Conservation (phyloP, 2,329 filamentous ascomycete species). For the Diplodia intermedia region DNA sequence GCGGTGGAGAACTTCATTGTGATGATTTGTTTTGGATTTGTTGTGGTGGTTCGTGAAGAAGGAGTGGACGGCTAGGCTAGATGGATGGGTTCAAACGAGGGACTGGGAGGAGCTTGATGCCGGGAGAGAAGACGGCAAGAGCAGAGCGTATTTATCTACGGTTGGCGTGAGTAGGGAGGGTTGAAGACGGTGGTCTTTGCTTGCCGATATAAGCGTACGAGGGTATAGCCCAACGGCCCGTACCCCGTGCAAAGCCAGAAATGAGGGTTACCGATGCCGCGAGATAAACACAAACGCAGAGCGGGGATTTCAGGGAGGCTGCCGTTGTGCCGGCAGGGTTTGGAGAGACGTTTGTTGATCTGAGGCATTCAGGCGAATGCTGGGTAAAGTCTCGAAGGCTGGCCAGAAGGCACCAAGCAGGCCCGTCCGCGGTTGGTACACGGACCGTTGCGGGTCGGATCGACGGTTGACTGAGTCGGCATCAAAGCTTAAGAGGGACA, state of each 20-base stretch:
- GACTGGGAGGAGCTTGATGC: conserved; percentile 10
- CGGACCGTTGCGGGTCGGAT: conserved; percentile 20
- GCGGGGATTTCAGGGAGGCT: background rate
- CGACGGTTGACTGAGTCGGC: background rate
- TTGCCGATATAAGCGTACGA: conserved; percentile 12
- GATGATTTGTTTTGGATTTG: conserved; percentile 3
- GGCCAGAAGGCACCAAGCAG: background rate
- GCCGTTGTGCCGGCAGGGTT: background rate
- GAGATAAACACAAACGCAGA: conserved; percentile 10
- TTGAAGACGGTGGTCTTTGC: conserved; percentile 3
- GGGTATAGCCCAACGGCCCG: background rate
- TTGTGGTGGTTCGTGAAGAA: background rate
- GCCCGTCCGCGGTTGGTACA: background rate
- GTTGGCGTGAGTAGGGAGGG: background rate
- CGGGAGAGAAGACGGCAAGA: background rate
- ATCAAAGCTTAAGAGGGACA: conserved; percentile 21
- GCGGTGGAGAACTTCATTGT: conserved; percentile 26
- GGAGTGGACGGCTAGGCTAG: conserved; percentile 4
- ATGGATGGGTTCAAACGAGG: conserved; percentile 14
- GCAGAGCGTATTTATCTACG: conserved; percentile 12
- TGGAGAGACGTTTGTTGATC: conserved; percentile 7
- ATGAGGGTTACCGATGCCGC: conserved; percentile 20
- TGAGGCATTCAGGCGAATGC: background rate
- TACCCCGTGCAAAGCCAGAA: conserved; percentile 11
- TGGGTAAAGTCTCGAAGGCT: background rate